Evolutionary conservation across 2,329 filamentous ascomycete species (phyloP).

Genomic region (Neoascochyta sp.): DNA sequence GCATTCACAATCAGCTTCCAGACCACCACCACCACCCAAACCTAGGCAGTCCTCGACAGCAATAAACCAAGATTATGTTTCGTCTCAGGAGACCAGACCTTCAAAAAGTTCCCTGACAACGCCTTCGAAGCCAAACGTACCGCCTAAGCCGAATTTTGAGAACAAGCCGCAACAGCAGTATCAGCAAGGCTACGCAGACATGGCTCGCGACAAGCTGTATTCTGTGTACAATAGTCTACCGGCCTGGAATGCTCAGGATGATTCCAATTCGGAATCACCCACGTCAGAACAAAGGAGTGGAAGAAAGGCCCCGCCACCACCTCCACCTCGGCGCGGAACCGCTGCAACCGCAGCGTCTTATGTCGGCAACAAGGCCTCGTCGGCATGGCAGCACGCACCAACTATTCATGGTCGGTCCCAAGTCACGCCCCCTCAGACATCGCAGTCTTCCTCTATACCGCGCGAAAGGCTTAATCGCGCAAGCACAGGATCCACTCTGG

Average conservation of each 20-base stretch:
- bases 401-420: constrained; percentile 27
- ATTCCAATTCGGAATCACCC: constrained; percentile 10
- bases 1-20: constrained; percentile 33
- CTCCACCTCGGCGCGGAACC: constrained; percentile 37
- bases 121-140: constrained; percentile 29
- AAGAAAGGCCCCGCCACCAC: constrained; percentile 27
- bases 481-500: constrained; percentile 24
- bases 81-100: too few relatives aligned
- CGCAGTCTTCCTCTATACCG: constrained; percentile 22
- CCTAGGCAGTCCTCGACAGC: constrained; percentile 27
- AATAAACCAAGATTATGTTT: too few relatives aligned
- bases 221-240: constrained; percentile 42
- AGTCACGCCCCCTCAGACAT: constrained; percentile 12
- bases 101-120: too few relatives aligned
- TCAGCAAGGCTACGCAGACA: constrained; percentile 36
- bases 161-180: constrained; percentile 18
- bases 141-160: constrained; percentile 24
- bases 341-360: constrained; percentile 38
- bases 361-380: constrained; percentile 36
- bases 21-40: constrained; percentile 31
- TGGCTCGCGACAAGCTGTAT: constrained; percentile 39
- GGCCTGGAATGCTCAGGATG: constrained; percentile 26
- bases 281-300: constrained; percentile 7
- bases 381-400: constrained; percentile 35
- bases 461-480: constrained; percentile 23